Base-by-base conservation (phyloP, 805 yeast species). In the Wickerhamomyces alni region DNA sequence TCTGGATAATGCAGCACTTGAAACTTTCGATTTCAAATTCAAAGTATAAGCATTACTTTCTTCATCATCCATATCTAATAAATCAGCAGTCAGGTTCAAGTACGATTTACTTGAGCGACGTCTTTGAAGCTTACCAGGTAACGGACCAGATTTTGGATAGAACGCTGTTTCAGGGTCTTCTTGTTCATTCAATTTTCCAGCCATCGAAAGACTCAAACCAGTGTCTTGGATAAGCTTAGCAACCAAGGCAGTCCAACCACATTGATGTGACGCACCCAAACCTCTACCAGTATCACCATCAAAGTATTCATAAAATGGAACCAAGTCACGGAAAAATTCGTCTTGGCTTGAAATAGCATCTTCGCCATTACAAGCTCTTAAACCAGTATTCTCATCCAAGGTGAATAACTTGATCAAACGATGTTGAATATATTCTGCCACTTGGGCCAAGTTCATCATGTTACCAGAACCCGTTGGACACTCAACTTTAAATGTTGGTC, bases 201-300 rank as follows among this genome's bases (percentile, higher is more conserved):
- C n/a, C n/a, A 45, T 41, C 56, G 24, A 21, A 21, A 81, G 77
- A 0, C 87, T 73, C 34, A 78, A 72, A 43, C 96, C 96, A 33
- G 85, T 84, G 63, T 89, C 91, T 57, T 85, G 93, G 55, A 89
- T 86, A 76, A 88, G 77, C 63, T 91, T 84, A 32, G 95, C 95
- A 38, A 87, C 93, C 34, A 89, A 70, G 0, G 95, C 89, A 1
- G 96, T 88, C 97, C 97, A 88, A 11, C 97, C 97, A 69, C 88
- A 82, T 65, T 88, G 97, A 66, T 89, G 96, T 38, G 88, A 80
- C 2, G 96, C 87, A 26, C 97, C 97, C 41, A 88, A 65, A 6
- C 96, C 97, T 50, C 95, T 75, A 30, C 97, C 97, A 2, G 93
- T 83, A 58, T 88, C 97, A 49, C 95, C 96, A 54, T 88, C 94